Evolutionary conservation across 257 asterid genomes (phyloP), one percentile per base, ranked within the genome.

Genomic region (Solanum virginianum): DNA sequence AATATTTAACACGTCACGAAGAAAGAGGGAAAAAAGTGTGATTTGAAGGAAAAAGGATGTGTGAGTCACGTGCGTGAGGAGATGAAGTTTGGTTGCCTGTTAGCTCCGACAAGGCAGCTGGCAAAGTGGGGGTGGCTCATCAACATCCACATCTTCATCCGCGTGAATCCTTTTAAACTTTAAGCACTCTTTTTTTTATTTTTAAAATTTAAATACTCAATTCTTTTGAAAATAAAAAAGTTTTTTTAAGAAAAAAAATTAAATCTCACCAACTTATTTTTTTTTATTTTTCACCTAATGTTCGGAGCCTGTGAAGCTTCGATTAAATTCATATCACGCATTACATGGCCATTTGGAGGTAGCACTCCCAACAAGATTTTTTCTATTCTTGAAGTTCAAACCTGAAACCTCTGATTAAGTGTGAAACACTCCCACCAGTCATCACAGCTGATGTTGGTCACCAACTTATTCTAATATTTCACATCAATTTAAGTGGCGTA

Each of bases 41-140:
- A 80, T 32, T 39, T 15, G 65, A 63, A 17, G 60, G 63, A 60
- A 29, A 65, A 59, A 22, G 14, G 66, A 70, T 51, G 88, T 74
- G 89, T 86, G 92, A 85, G 80, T 88, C 89, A 89, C 90, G 90
- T 88, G 91, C 87, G 83, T 36, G 87, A 85, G 81, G 81, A 84
- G 49, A 80, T 5, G 63, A 8, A 63, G 70, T 63, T 24, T 63
- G 84, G 57, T 72, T 45, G 89, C 84, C 82, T 86, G 88, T 43
- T 86, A 84, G 69, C 88, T 88, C 93, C 88, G 88, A 92, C 93
- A 86, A 17, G 86, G 86, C 95, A 92, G 95, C 95, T 92, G 91
- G 92, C 85, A 80, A 7, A 82, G 84, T 79, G 26, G 39, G 56
- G 90, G 87, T 89, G 92, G 91, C 92, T 88, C 87, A 84, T 89